Evolutionary conservation across 2,329 filamentous ascomycete species (phyloP), one percentile per base, ranked within the genome.

Genomic region (Alternaria consortialis): DNA sequence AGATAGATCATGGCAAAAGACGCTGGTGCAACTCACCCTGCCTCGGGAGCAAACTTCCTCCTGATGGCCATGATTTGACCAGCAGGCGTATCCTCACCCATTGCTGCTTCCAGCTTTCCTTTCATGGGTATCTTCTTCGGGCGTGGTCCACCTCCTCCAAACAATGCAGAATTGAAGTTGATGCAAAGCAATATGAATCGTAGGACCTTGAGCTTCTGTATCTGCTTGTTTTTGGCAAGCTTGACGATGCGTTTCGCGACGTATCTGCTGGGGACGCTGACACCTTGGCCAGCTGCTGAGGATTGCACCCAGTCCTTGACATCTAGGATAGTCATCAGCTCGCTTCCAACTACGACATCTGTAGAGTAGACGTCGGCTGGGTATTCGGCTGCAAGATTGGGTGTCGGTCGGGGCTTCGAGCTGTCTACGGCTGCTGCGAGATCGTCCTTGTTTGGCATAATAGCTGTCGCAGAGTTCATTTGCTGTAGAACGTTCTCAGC

Each of bases 271-370:
- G 78, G 80, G 34, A 88, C 80, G 46, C 84, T 75, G 37, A 91
- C 83, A 54, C 84, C 82, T 67, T 88, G 82, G 32, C 85, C 84
- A 25, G 85, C 84, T 68, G 85, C 85, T n/a, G 85, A 83, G 48
- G 86, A 84, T 60, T 92, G 87, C 65, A 90, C 85, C 92, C 92
- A 95, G 67, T 92, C 89, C 72, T 87, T 87, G 59, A 94, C 85
- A 11, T 88, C 87, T 7, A 95, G 83, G 12, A 87, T 80, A 53
- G 87, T 86, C 76, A 93, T 84, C 25, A 91, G 86, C 37, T 91
- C 88, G 23, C 81, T 79, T 2, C 90, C 90, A 54, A 95, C 88
- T 37, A 95, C 82, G 7, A 82, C 82, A 31, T 88, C 84, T 15
- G 88, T 83, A 4, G 89, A 83, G 78, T 95, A 95, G 37, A 93